Percentiles rank a stretch among this genome's conserved stretches.
These are phyloP conservation scores for Cucumis melo DNA, from an alignment of 306 rosid species.

Conservation along the genomic window DNA sequence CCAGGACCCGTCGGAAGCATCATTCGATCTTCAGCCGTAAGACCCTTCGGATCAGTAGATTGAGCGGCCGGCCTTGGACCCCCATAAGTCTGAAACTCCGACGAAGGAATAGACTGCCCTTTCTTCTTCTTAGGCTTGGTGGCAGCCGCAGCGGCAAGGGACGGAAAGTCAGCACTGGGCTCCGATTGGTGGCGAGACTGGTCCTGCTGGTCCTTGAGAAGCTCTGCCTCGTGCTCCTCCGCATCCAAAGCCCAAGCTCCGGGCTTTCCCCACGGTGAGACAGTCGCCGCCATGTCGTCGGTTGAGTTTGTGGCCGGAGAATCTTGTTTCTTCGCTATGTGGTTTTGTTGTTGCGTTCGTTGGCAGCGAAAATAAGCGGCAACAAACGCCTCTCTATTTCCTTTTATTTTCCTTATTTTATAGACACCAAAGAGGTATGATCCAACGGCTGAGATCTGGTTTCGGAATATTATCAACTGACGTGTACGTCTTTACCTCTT, in stretches of 20 bases:
- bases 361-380: background rate
- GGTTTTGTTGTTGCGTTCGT: background rate
- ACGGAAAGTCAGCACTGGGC: slow-evolving; percentile 50
- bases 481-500: background rate
- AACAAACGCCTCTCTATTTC: background rate
- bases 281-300: slow-evolving; percentile 72
- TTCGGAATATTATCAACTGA: background rate
- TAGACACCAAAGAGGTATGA: background rate
- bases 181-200: background rate
- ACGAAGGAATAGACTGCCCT: slow-evolving; percentile 37
- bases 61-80: slow-evolving; percentile 23
- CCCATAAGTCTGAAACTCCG: slow-evolving; percentile 43
- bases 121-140: slow-evolving; percentile 83
- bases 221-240: slow-evolving; percentile 63
- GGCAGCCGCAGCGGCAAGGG: slow-evolving; percentile 71
- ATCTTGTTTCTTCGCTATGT: background rate
- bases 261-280: slow-evolving; percentile 80
- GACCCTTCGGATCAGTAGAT: slow-evolving; percentile 11
- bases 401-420: background rate
- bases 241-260: slow-evolving; percentile 95
- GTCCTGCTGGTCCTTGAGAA: slow-evolving; percentile 30
- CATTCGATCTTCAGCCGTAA: slow-evolving; percentile 33
- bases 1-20: slow-evolving; percentile 77
- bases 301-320: background rate
- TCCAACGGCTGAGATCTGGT: background rate